Percentiles rank a stretch among this genome's conserved stretches.
Conservation (phyloP, 2,329 filamentous ascomycete genomes). For the Akanthomyces dipterigenus region DNA sequence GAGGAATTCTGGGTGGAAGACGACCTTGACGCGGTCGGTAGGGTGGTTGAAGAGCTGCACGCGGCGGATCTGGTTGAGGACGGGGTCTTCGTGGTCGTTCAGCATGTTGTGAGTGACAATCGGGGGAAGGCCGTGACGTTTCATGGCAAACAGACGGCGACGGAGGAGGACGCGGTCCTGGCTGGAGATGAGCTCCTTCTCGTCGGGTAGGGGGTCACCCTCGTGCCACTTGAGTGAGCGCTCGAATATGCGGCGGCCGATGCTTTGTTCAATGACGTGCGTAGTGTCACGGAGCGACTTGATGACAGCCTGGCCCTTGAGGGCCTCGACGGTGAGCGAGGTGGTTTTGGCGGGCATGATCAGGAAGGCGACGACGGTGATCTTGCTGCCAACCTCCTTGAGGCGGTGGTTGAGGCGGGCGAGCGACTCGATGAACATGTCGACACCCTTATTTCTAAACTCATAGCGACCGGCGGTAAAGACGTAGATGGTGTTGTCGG, state of each 20-base stretch:
- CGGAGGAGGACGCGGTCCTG: slow-evolving; percentile 91
- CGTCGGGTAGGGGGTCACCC: slow-evolving; percentile 85
- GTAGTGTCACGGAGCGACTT: slow-evolving; percentile 93
- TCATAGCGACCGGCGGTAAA: slow-evolving; percentile 97
- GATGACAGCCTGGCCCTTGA: slow-evolving; percentile 95
- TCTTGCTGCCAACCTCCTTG: slow-evolving; percentile 78
- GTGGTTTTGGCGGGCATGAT: slow-evolving; percentile 98
- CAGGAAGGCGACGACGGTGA: slow-evolving; percentile 93
- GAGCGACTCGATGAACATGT: slow-evolving; percentile 98
- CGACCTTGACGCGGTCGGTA: slow-evolving; percentile 88
- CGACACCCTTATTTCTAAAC: slow-evolving; percentile 96
- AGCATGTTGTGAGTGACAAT: slow-evolving; percentile 99
- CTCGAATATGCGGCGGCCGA: slow-evolving; percentile 91
- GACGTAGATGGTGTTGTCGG: slow-evolving; percentile 94
- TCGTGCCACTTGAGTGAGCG: slow-evolving; percentile 93
- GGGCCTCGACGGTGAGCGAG: slow-evolving; percentile 87
- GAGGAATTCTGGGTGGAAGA: slow-evolving; percentile 97
- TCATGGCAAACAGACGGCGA: slow-evolving; percentile 92
- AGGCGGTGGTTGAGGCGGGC: slow-evolving; percentile 91
- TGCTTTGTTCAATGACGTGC: slow-evolving; percentile 84
- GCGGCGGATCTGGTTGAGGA: slow-evolving; percentile 90
- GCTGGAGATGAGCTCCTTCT: slow-evolving; percentile 89
- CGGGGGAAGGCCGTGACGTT: slow-evolving; percentile 79
- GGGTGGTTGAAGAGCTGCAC: slow-evolving; percentile 97
- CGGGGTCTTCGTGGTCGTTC: slow-evolving; percentile 87